These are phyloP conservation scores for Phaffomyces opuntiae DNA, from an alignment of 805 yeast genomes.

Conservation along the genomic window DNA sequence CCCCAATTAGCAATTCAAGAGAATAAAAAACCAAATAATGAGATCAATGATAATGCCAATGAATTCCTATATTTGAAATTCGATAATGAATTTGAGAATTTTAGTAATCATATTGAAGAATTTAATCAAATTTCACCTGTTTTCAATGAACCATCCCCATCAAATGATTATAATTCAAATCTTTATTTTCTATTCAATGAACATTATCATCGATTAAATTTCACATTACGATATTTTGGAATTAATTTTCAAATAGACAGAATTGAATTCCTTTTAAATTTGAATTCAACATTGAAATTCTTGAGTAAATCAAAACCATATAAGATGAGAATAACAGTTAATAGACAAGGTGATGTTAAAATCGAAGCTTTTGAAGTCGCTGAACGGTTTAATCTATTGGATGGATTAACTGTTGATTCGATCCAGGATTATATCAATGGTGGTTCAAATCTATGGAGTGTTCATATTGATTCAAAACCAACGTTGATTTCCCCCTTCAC, in stretches of 20 bases:
- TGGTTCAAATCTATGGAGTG: conserved; percentile 40
- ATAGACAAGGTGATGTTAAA: conserved; percentile 28
- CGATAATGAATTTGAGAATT: not conserved
- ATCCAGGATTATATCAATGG: conserved; percentile 16
- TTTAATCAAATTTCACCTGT: not conserved
- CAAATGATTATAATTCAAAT: conserved; percentile 10
- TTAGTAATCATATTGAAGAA: not conserved
- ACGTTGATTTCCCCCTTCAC: conserved; percentile 66
- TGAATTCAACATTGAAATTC: conserved; percentile 30
- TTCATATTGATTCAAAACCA: conserved; percentile 51
- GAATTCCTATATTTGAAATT: not conserved
- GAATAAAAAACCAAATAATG: not conserved
- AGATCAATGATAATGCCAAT: not conserved
- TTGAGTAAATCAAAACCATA: conserved; percentile 30
- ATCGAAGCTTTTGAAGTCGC: conserved; percentile 30
- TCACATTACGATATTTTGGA: conserved; percentile 47
- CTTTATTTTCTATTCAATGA: conserved; percentile 55
- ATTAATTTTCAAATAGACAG: conserved; percentile 39
- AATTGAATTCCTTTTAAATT: conserved; percentile 32
- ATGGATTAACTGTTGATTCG: conserved; percentile 18
- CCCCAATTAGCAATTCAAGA: conserved; percentile 35
- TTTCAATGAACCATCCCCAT: not conserved
- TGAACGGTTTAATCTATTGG: conserved; percentile 25
- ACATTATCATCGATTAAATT: conserved; percentile 55
- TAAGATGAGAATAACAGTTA: conserved; percentile 42